Percentiles rank a stretch among this genome's conserved stretches.
phyloP scores from a whole-genome alignment of 2,329 filamentous ascomycete species.

The Leptographium wingfieldii region DNA sequence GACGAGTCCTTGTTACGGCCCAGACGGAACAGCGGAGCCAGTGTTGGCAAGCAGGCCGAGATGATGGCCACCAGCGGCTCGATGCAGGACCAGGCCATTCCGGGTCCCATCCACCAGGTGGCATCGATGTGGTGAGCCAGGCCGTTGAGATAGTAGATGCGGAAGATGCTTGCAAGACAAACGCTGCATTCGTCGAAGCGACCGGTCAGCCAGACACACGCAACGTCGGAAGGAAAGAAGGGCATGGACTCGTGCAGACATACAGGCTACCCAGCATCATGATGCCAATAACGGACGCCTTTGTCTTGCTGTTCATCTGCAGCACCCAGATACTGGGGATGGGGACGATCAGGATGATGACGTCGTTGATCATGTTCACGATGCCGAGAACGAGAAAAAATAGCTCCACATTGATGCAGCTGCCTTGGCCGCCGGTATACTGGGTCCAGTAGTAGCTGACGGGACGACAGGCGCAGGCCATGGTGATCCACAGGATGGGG shows the following conservation, averaged over 20 bases:
- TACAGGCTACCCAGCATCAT: slow-evolving; percentile 3
- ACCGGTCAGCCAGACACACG: not conserved
- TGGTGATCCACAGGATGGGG: slow-evolving; percentile 1
- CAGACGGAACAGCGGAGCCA: not conserved
- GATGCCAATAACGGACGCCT: not conserved
- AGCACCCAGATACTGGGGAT: not conserved
- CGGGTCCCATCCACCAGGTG: slow-evolving; percentile 2
- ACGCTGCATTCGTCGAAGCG: not conserved
- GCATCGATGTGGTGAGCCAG: not conserved
- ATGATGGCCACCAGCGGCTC: slow-evolving; percentile 2
- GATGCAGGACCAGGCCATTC: not conserved
- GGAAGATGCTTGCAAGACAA: slow-evolving; percentile 1
- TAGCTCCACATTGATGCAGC: slow-evolving; percentile 1
- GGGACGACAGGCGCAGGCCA: not conserved
- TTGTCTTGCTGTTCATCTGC: not conserved
- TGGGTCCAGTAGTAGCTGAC: slow-evolving; percentile 2
- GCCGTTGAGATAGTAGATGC: slow-evolving; percentile 2
- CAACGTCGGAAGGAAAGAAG: not conserved
- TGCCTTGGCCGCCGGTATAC: not conserved
- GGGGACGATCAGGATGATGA: not conserved
- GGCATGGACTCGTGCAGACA: not conserved
- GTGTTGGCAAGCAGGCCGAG: slow-evolving; percentile 1
- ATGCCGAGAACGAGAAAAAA: slow-evolving; percentile 4
- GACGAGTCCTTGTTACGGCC: not conserved
- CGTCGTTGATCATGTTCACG: slow-evolving; percentile 4